These are phyloP conservation scores for Trichoderma aggressivum DNA, from an alignment of 2,329 filamentous ascomycete genomes.

Conservation along the genomic window DNA sequence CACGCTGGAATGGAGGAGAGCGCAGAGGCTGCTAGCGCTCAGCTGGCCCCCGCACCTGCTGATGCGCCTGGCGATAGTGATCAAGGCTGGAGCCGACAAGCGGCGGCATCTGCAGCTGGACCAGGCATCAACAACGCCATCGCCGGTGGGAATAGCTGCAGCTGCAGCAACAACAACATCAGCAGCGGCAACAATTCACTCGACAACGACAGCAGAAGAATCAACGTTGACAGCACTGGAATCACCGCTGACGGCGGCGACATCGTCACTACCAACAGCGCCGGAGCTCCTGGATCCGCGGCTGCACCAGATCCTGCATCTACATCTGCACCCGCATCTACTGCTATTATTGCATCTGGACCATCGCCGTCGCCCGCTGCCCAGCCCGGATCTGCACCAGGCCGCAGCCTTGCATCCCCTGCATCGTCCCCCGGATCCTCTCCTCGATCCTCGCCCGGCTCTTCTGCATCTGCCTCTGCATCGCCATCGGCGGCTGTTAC, in stretches of 20 bases:
- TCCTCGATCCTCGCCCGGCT: not conserved
- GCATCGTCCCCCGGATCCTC: not conserved
- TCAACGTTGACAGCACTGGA: not conserved
- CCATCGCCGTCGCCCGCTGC: not conserved
- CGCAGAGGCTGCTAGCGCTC: conserved; percentile 21
- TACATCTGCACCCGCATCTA: not conserved
- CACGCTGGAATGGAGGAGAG: conserved; percentile 28
- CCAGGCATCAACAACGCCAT: not conserved
- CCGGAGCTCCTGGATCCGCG: not conserved
- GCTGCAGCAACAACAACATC: not conserved
- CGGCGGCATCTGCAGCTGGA: not conserved
- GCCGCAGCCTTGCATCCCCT: not conserved
- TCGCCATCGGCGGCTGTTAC: not conserved
- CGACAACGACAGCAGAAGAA: not conserved
- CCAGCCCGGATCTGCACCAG: not conserved
- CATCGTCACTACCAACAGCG: not conserved
- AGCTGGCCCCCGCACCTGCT: conserved; percentile 17
- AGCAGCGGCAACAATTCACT: not conserved
- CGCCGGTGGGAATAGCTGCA: not conserved
- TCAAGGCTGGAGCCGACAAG: not conserved
- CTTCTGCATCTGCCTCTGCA: not conserved
- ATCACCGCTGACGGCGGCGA: not conserved
- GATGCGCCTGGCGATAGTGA: not conserved
- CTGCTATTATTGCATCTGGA: not conserved
- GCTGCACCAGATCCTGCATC: not conserved